Base-by-base conservation (phyloP, 805 yeast genomes). In the Kluyveromyces starmeri region DNA sequence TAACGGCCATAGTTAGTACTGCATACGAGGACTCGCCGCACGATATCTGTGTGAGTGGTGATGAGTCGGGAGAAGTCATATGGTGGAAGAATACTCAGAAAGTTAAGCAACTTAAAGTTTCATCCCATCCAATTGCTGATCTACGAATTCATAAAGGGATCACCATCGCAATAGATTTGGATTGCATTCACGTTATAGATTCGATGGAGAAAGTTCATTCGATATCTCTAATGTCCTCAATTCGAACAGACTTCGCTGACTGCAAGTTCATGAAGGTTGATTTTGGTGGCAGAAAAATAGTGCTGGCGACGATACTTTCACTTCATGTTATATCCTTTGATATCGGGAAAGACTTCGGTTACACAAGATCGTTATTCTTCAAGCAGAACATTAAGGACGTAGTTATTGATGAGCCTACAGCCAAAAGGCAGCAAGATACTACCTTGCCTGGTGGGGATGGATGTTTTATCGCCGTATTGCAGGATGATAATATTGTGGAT, bases 61-160 rank as follows among this genome's bases (percentile, higher is more conserved):
- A 55, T 9, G 58, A 51, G 34, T 41, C 47, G 27, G 62, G 62
- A 11, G 53, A 50, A 32, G 19, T 57, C 2, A 49, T 54, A 15
- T 57, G 62, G 62, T 57, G 62, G 62, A 39, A 50, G 27, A 57
- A 53, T 19, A 45, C 51, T 1, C 53, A 51, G 27, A 34, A 35
- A 15, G 30, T 39, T 3, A 44, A 41, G 20, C 11, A 30, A 5
- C 12, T 45, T 23, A 46, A 44, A 28, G 14, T 51, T 10, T 47
- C 57, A 8, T 47, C 41, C 30, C 40, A 33, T 13, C 37, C 46
- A 4, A 53, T 56, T 16, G 27, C 42, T 27, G 46, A 44, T 14
- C 22, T 50, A n/a, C 43, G 39, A 8, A 37, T 49, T 21, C 44
- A 40, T 26, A 47, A 49, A 39, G 43, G 46, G 27, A 43, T 42